Evolutionary conservation across 495 filamentous ascomycete genomes (phyloP).

Genomic region (Viridothelium virens): DNA sequence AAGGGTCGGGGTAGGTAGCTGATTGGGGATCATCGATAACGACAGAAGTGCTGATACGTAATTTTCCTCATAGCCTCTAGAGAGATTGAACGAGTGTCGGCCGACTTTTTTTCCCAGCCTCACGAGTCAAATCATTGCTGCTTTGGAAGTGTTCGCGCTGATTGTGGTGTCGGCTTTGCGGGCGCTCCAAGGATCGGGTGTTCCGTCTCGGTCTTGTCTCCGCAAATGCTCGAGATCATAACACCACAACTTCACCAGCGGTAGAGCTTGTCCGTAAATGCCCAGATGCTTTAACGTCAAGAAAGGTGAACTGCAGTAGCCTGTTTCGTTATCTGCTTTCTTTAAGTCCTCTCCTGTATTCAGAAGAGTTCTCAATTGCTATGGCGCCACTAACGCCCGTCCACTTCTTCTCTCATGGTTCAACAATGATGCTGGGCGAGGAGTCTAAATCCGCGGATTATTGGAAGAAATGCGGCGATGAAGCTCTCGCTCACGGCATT

Average conservation of each 20-base stretch:
- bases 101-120: too few species aligned
- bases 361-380: background rate
- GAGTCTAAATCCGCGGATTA: conserved; percentile 50
- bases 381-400: conserved; percentile 42
- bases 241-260: background rate
- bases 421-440: conserved; percentile 60
- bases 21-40: too few species aligned
- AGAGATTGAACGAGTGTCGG: too few species aligned
- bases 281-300: background rate
- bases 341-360: background rate
- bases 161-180: background rate
- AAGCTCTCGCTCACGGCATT: conserved; percentile 47
- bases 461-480: conserved; percentile 56
- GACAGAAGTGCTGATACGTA: too few species aligned
- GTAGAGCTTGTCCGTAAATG: background rate
- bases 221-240: background rate
- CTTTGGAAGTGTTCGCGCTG: too few species aligned
- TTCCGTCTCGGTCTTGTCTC: too few species aligned
- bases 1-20: too few species aligned
- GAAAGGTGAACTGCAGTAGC: background rate
- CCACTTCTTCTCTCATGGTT: conserved; percentile 61
- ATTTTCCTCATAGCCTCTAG: too few species aligned
- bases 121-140: too few species aligned
- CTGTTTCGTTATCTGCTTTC: background rate
- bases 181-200: background rate